Conservation (phyloP, 768 basidiomycete genomes). For the Pulveroboletus sp. region DNA sequence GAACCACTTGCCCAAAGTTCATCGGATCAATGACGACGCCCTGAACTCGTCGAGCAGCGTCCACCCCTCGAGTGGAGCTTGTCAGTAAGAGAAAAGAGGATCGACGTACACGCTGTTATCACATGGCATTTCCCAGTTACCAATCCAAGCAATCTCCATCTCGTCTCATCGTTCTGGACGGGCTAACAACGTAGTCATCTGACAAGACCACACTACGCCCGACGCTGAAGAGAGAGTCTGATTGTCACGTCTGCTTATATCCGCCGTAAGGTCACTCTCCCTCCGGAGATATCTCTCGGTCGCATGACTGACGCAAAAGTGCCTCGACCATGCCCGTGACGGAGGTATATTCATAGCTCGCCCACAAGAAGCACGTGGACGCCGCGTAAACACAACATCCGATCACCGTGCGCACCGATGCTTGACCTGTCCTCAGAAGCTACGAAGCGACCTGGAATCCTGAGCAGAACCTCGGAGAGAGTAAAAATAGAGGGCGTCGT, state of each 20-base stretch:
- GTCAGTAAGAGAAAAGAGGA: neutral
- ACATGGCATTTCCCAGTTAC: conserved; percentile 56
- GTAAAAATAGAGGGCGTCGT: conserved; percentile 27
- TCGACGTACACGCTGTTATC: conserved; percentile 30
- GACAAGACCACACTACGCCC: conserved; percentile 56
- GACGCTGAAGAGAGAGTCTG: conserved; percentile 40
- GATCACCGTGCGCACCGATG: conserved; percentile 45
- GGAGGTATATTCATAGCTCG: conserved; percentile 68
- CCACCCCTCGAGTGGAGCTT: conserved; percentile 52
- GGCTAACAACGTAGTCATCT: conserved; percentile 55
- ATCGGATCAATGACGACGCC: conserved; percentile 64
- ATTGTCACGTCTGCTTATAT: conserved; percentile 40
- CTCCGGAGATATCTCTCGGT: conserved; percentile 46
- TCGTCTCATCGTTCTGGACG: conserved; percentile 46
- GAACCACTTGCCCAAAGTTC: conserved; percentile 24
- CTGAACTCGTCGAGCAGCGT: conserved; percentile 65
- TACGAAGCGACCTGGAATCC: conserved; percentile 54
- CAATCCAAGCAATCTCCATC: conserved; percentile 78
- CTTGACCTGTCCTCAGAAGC: conserved; percentile 74
- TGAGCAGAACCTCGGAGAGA: neutral
- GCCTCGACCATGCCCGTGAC: conserved; percentile 65
- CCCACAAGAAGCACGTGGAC: conserved; percentile 35
- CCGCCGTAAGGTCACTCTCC: conserved; percentile 62
- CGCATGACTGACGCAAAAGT: conserved; percentile 67
- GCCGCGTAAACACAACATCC: conserved; percentile 14